Conservation (phyloP, 768 basidiomycete genomes). For the Leccinum truebloodii region DNA sequence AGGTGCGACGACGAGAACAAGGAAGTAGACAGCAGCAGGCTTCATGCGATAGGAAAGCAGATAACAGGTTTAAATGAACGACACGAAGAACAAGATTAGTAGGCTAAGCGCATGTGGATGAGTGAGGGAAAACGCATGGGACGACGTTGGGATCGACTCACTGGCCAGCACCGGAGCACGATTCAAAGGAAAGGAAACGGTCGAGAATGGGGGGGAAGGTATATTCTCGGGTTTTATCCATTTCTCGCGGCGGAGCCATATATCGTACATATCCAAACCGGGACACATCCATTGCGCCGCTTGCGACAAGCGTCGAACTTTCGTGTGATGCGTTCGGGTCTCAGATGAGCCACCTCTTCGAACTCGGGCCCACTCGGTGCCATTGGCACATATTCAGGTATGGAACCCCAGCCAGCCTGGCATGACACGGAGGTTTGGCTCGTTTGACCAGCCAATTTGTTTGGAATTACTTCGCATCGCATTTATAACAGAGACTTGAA, state of each 20-base stretch:
- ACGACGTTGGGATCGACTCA: background rate
- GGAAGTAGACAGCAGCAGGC: background rate
- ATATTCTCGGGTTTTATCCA: background rate
- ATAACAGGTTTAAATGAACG: background rate
- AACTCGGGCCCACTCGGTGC: background rate
- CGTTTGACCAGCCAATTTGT: background rate
- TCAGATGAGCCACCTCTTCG: background rate
- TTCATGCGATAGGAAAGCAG: background rate
- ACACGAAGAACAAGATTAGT: background rate
- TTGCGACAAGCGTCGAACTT: background rate
- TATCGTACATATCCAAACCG: background rate
- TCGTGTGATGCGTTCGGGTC: background rate
- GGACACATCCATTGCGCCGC: background rate
- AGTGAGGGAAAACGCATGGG: background rate
- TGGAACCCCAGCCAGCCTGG: background rate
- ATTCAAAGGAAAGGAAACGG: background rate
- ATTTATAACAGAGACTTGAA: background rate
- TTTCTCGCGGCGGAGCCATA: background rate
- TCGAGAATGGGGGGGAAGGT: background rate
- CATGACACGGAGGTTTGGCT: background rate
- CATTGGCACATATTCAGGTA: background rate
- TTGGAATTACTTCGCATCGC: background rate
- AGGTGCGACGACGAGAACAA: background rate
- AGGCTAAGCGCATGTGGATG: background rate
- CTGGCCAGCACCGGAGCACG: background rate